These are phyloP conservation scores for Drosera capensis DNA, from an alignment of 148 eudicot genomes.

Conservation along the genomic window DNA sequence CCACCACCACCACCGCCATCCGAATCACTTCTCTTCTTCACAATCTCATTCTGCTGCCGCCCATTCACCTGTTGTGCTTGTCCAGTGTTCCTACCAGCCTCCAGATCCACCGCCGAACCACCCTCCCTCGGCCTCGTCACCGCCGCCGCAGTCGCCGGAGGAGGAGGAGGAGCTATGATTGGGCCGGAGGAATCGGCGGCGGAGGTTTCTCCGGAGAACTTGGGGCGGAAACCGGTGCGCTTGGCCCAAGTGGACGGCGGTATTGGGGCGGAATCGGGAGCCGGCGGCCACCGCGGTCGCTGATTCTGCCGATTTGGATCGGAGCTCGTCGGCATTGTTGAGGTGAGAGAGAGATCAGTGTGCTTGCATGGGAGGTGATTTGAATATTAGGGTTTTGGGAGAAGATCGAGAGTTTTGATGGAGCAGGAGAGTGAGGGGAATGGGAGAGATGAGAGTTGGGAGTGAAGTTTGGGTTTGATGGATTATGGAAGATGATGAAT, in stretches of 20 bases:
- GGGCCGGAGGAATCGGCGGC: slow-evolving; percentile 47
- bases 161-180: slow-evolving; percentile 13
- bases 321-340: slow-evolving; percentile 62
- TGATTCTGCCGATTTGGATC: slow-evolving; percentile 50
- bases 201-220: slow-evolving; percentile 76
- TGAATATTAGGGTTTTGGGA: too few species aligned
- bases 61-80: slow-evolving; percentile 11
- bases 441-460: too few species aligned
- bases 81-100: slow-evolving; percentile 42
- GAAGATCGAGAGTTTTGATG: too few species aligned
- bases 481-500: too few species aligned
- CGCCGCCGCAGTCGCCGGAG: background rate
- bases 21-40: slow-evolving; percentile 43
- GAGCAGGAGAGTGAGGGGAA: too few species aligned
- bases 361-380: too few species aligned
- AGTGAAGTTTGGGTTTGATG: too few species aligned
- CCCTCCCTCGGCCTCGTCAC: slow-evolving; percentile 15
- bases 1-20: slow-evolving; percentile 27
- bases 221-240: slow-evolving; percentile 72
- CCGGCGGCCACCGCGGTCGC: slow-evolving; percentile 68
- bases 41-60: slow-evolving; percentile 22
- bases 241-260: slow-evolving; percentile 86
- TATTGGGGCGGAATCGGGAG: slow-evolving; percentile 45
- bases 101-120: slow-evolving; percentile 36
- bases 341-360: too few species aligned